Conservation (phyloP, 2,329 filamentous ascomycete species). For the Furcasterigmium sp. region DNA sequence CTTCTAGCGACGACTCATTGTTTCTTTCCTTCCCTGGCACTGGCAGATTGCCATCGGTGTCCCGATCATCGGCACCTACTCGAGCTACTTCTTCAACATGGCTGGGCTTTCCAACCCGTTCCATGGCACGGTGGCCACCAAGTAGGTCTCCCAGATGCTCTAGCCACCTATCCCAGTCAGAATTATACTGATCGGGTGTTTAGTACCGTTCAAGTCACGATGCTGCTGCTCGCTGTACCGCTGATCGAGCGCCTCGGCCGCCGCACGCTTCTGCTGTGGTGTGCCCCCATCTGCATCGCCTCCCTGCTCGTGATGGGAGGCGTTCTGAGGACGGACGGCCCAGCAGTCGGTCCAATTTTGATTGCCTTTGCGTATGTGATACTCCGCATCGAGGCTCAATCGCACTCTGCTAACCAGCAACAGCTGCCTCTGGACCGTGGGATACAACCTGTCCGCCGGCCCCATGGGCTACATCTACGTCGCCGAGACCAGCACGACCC, state of each 20-base stretch:
- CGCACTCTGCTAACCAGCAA: no score
- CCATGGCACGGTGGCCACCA: background rate
- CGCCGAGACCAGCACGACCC: background rate
- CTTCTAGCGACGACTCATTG: background rate
- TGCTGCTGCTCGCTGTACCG: background rate
- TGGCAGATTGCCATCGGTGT: background rate
- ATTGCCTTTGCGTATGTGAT: background rate
- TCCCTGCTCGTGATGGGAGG: background rate
- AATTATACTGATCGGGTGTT: background rate
- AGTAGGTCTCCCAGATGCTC: no score
- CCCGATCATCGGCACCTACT: background rate
- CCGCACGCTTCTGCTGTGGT: background rate
- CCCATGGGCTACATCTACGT: conserved; percentile 1
- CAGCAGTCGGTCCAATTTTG: background rate
- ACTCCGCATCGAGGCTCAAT: no score
- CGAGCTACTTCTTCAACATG: background rate
- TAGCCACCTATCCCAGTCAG: background rate
- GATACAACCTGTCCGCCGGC: background rate
- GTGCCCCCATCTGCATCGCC: background rate
- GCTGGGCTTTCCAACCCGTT: background rate
- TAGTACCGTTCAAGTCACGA: background rate
- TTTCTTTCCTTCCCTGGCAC: background rate
- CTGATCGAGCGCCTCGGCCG: conserved; percentile 1
- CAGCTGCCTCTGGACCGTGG: background rate
- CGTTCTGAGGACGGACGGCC: background rate